Evolutionary conservation across 768 basidiomycete species (phyloP), one percentile per base, ranked within the genome.

Genomic region (Russula vinacea): DNA sequence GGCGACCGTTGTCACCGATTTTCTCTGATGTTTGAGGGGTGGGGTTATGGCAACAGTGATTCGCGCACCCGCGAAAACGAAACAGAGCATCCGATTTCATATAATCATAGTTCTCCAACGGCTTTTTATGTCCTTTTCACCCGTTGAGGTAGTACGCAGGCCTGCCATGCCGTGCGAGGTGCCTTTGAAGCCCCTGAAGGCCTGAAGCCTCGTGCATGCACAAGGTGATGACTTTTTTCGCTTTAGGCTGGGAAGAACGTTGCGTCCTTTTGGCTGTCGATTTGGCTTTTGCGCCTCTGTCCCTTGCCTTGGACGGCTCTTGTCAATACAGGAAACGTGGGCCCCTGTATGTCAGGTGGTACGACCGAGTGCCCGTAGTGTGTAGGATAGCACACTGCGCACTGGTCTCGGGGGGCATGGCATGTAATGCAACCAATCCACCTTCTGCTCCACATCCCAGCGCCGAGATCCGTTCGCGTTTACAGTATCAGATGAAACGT

Each of bases 271-370:
- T 13, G 35, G 61, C 52, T 55, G 45, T 37, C 32, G 3, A 40
- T 40, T 57, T 45, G 9, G 22, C 56, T 17, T 63, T 57, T 52
- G 6, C 42, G 22, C 56, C 33, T 26, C 40, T 29, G 16, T 16
- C 61, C 62, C 19, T 35, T 49, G 7, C 26, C 14, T 56, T 47
- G 56, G 56, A 13, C 2, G 14, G 44, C 22, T 42, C 9, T 56
- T 33, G 37, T 42, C 29, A n/a, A 33, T 53, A 53, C 2, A 26
- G 16, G 39, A 9, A 26, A 57, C n/a, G 8, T 45, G 11, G 19
- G 37, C 56, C 62, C 62, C 33, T 56, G 22, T 47, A 32, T 32
- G 53, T 56, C 61, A 56, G 60, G 53, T 62, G 54, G 53, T 39
- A 5, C 9, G 29, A 17, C 49, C 17, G 14, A 16, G 49, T 29